Evolutionary conservation across 208 protist genomes (phyloP).

Genomic region (Leishmania tarentolae): DNA sequence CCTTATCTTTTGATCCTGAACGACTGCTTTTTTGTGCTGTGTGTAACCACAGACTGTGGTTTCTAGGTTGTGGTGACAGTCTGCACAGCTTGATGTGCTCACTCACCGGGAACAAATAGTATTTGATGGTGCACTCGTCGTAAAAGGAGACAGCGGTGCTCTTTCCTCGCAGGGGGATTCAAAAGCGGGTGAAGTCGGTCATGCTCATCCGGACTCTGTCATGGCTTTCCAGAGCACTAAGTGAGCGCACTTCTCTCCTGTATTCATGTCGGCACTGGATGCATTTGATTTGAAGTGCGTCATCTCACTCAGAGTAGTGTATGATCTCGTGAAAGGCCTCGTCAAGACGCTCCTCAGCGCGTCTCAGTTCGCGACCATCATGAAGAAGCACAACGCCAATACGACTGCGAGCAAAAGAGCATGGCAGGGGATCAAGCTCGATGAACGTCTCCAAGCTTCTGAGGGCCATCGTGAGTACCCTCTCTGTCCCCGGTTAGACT

Average conservation of each 20-base stretch:
- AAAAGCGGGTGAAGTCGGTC: constrained; percentile 7
- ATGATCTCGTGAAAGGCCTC: constrained; percentile 43
- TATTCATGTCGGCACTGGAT: constrained; percentile 27
- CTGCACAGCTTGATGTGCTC: not conserved
- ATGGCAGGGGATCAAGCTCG: constrained; percentile 23
- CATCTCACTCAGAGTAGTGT: constrained; percentile 32
- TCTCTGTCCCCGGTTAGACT: constrained; percentile 43
- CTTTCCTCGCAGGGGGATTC: not conserved
- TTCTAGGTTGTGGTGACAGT: not conserved
- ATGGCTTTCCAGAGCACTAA: constrained; percentile 22
- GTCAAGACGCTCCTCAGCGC: constrained; percentile 24
- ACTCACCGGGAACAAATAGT: not conserved
- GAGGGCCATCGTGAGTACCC: constrained; percentile 41
- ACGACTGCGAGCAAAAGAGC: constrained; percentile 34
- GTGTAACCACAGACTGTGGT: not conserved
- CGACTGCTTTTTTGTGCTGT: not conserved
- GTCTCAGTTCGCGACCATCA: constrained; percentile 43
- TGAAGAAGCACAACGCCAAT: constrained; percentile 27
- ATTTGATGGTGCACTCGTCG: not conserved
- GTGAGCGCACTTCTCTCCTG: constrained; percentile 25
- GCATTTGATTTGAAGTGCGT: constrained; percentile 35
- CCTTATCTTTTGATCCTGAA: not conserved
- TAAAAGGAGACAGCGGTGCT: not conserved
- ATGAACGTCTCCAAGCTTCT: constrained; percentile 57
- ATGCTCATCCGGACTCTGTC: constrained; percentile 31